Conservation (phyloP, 2,329 filamentous ascomycete genomes). For the Cladosporium sp. region DNA sequence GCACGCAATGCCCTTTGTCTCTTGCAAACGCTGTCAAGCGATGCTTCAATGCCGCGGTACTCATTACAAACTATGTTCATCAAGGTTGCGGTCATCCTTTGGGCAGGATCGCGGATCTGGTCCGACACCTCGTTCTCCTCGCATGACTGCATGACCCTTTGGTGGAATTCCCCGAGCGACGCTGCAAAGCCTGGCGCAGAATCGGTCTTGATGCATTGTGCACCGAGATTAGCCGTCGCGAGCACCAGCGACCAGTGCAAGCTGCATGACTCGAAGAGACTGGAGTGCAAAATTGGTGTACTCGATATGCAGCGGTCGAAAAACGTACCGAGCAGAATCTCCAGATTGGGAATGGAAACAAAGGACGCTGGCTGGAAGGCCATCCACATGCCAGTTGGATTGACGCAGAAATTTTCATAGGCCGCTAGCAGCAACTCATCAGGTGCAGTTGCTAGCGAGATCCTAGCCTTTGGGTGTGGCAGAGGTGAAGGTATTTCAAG, state of each 20-base stretch:
- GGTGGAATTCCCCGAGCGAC: constrained; percentile 24
- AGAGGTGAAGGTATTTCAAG: no score
- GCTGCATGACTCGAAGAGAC: not conserved
- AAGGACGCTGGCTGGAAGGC: not conserved
- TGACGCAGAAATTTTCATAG: no score
- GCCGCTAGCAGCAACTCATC: no score
- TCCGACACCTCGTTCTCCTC: not conserved
- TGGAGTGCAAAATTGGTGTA: not conserved
- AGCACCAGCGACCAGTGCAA: not conserved
- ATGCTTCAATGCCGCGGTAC: not conserved
- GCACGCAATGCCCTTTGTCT: no score
- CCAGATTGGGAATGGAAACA: not conserved
- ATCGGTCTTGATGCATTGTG: not conserved
- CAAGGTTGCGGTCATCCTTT: not conserved
- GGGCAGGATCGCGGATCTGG: not conserved
- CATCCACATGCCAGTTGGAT: not conserved
- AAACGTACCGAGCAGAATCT: not conserved
- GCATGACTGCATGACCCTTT: not conserved
- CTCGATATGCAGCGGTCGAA: not conserved
- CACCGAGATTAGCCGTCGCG: not conserved
- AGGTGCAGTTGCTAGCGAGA: no score
- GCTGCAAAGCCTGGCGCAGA: not conserved
- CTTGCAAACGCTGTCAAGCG: no score
- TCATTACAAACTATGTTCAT: not conserved
- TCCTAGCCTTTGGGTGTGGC: no score